Percentiles rank a stretch among this genome's conserved stretches.
These are phyloP conservation scores for Mortierella claussenii DNA, from an alignment of 192 early-diverging fungal species.

Conservation along the genomic window DNA sequence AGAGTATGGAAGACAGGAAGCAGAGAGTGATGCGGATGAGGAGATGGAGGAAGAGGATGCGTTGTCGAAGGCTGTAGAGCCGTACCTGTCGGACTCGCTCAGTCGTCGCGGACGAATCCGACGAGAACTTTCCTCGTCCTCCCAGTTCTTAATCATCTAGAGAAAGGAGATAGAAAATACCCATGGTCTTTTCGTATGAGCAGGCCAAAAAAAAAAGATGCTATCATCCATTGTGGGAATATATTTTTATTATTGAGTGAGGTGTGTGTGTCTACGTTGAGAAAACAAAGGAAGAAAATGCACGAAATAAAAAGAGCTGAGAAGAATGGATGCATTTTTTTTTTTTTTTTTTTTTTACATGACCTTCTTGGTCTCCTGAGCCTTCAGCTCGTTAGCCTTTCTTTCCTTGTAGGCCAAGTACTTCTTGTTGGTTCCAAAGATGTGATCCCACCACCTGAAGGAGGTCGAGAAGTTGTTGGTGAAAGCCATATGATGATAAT, in stretches of 20 bases:
- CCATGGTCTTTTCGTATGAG: no score
- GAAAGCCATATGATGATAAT: conserved; percentile 91
- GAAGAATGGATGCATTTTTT: no score
- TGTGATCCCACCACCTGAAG: conserved; percentile 92
- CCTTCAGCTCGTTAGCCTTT: conserved; percentile 10
- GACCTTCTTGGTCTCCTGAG: not conserved
- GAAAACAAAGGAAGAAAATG: no score
- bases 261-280: no score
- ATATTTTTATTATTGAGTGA: no score
- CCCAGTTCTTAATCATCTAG: conserved; percentile 22
- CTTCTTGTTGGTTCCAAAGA: conserved; percentile 86
- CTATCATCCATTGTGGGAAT: no score
- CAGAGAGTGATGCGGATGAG: conserved; percentile 1
- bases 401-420: conserved; percentile 71
- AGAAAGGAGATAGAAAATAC: no score
- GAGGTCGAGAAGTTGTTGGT: conserved; percentile 83
- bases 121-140: conserved; percentile 11
- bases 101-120: conserved; percentile 37
- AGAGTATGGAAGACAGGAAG: no score
- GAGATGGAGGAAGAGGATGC: conserved; percentile 30
- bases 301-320: no score
- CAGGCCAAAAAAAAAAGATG: no score
- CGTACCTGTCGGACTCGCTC: conserved; percentile 43
- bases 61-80: conserved; percentile 41
- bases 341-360: no score